phyloP scores from a whole-genome alignment of 345 rosid species.

The Citrus hindsii region DNA sequence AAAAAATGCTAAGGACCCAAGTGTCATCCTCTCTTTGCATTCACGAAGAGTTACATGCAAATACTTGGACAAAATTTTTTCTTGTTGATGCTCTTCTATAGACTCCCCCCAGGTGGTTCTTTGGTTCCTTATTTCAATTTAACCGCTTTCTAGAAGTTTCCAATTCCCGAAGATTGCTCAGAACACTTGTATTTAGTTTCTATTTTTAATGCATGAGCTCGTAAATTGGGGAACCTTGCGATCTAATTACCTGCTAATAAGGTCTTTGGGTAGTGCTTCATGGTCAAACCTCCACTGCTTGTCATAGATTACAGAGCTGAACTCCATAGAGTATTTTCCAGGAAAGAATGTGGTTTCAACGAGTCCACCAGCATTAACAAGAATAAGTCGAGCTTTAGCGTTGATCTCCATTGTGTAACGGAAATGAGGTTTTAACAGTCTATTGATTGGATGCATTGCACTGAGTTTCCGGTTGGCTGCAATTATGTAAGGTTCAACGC shows the following conservation, averaged over 20 bases:
- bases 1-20: too few relatives aligned
- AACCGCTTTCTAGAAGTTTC: too few relatives aligned
- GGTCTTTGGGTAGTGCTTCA: conserved; percentile 51
- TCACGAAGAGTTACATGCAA: too few relatives aligned
- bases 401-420: conserved; percentile 80
- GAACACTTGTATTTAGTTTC: background rate
- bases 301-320: conserved; percentile 54
- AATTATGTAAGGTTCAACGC: conserved; percentile 64
- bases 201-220: too few relatives aligned
- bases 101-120: too few relatives aligned
- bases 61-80: too few relatives aligned
- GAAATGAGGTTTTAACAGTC: conserved; percentile 65
- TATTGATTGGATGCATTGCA: conserved; percentile 62
- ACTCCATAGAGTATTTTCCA: conserved; percentile 46
- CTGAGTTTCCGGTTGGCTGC: conserved; percentile 68
- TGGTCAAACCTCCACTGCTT: conserved; percentile 52
- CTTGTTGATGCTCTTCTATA: too few relatives aligned
- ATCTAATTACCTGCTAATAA: conserved; percentile 19
- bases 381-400: conserved; percentile 53
- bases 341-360: conserved; percentile 60
- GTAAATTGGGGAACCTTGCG: too few relatives aligned
- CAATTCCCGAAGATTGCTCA: too few relatives aligned
- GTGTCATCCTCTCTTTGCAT: too few relatives aligned
- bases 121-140: too few relatives aligned
- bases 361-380: conserved; percentile 52